Conservation (phyloP, 129 eudicot species). For the Erigeron canadensis region DNA sequence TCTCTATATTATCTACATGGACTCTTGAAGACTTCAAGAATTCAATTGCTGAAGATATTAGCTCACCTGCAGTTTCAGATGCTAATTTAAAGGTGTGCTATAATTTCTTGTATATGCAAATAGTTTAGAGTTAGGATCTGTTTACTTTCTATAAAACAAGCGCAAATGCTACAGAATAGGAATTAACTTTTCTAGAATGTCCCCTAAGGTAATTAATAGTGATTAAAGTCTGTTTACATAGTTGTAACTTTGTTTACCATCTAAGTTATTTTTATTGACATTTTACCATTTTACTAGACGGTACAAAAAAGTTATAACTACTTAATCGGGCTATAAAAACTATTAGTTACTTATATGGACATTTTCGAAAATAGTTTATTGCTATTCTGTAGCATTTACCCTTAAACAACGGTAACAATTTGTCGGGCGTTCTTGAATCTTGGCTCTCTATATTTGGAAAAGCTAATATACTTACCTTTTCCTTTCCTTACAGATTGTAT, state of each 20-base stretch:
- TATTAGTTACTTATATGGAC: too few species aligned
- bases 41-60: slow-evolving; percentile 57
- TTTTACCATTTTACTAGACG: too few species aligned
- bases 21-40: slow-evolving; percentile 71
- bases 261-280: too few species aligned
- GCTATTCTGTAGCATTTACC: too few species aligned
- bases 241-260: too few species aligned
- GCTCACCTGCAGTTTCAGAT: slow-evolving; percentile 54
- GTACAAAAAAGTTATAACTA: too few species aligned
- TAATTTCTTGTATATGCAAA: not conserved
- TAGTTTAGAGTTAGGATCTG: not conserved
- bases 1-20: slow-evolving; percentile 63
- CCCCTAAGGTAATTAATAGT: too few species aligned
- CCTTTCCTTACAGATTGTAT: slow-evolving; percentile 56
- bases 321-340: too few species aligned
- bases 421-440: slow-evolving; percentile 3
- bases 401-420: not conserved
- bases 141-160: not conserved
- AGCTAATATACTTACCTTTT: not conserved
- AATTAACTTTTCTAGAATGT: too few species aligned
- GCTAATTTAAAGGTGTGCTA: slow-evolving; percentile 65
- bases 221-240: too few species aligned
- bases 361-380: too few species aligned
- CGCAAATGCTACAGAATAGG: too few species aligned
- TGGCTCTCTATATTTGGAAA: not conserved